phyloP scores from a whole-genome alignment of 148 eudicot genomes.

The Drosera capensis region DNA sequence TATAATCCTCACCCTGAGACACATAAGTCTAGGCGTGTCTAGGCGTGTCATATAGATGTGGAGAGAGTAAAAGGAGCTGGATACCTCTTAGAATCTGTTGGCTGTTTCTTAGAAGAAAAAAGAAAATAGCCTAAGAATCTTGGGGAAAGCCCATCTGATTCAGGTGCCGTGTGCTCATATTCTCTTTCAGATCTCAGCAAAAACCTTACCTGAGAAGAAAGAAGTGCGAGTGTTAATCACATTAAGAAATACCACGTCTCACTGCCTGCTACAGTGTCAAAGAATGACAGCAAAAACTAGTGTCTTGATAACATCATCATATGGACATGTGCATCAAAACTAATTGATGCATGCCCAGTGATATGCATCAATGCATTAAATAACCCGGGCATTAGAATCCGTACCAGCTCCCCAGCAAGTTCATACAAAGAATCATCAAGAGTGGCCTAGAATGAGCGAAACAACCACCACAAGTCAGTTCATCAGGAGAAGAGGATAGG shows the following conservation, averaged over 20 bases:
- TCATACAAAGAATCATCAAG: constrained; percentile 93
- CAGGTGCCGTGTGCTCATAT: constrained; percentile 49
- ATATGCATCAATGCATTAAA: too few species aligned
- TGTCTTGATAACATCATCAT: too few species aligned
- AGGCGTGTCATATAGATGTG: too few species aligned
- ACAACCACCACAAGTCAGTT: constrained; percentile 12
- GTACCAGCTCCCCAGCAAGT: constrained; percentile 98
- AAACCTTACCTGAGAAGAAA: constrained; percentile 66
- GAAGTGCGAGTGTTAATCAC: too few species aligned
- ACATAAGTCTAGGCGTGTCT: too few species aligned
- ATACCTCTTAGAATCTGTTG: constrained; percentile 65
- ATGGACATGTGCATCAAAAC: too few species aligned
- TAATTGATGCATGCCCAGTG: too few species aligned
- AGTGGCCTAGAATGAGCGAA: constrained; percentile 46
- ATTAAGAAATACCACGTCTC: too few species aligned
- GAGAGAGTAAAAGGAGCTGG: too few species aligned
- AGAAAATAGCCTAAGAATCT: constrained; percentile 60
- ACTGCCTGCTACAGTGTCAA: too few species aligned
- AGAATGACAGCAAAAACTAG: too few species aligned
- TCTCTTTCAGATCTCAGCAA: constrained; percentile 91
- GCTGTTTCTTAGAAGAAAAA: constrained; percentile 61
- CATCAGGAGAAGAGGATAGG: not conserved
- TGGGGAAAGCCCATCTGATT: constrained; percentile 62
- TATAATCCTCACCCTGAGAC: too few species aligned
- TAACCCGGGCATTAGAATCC: constrained; percentile 2